Evolutionary conservation across 1,284 basidiomycete genomes (phyloP), one percentile per base, ranked within the genome.

Genomic region (Ceratobasidium sp.): DNA sequence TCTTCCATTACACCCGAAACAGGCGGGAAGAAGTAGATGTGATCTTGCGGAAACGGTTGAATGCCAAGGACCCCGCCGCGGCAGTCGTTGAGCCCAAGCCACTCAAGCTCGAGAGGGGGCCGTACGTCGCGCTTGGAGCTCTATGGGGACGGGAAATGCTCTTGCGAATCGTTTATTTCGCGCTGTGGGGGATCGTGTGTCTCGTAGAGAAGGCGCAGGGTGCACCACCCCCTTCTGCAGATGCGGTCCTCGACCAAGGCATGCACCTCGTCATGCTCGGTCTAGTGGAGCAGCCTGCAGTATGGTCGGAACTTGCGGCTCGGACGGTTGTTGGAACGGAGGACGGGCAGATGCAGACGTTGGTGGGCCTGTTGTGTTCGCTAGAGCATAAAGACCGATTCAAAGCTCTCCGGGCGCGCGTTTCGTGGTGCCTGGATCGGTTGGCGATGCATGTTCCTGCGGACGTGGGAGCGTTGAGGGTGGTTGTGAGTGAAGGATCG

Each of bases 1-100:
- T 97, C 85, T 94, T 92, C 80, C 96, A 98, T 79, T 99, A 98
- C 82, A 92, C 94, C 13, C 88, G 96, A 38, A 99, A 99, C 81
- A 93, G 96, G 79, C 88, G 96, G 52, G 95, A 98, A 78, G 94
- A 96, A 79, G 96, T 95, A n/a, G 95, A 97, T 77, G 87, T 87
- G 41, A 87, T 93, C 6, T 83, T 98, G 54, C 85, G 89, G 63
- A 87, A 86, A 66, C 85, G 93, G 58, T 79, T 91, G 63, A 89
- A 88, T 84, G 90, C 89, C 83, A 88, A 87, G 79, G 87, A 88
- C 8, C 82, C 86, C 28, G 78, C 82, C 14, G 89, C 93, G 64
- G 90, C 92, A 0, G 88, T 96, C 21, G 84, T 96, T 72, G 84
- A 92, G 1, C 95, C 95, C 0, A 87, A 86, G 73, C 85, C 87